These are phyloP conservation scores for Clonostachys chloroleuca DNA, from an alignment of 2,329 filamentous ascomycete species.

Conservation along the genomic window DNA sequence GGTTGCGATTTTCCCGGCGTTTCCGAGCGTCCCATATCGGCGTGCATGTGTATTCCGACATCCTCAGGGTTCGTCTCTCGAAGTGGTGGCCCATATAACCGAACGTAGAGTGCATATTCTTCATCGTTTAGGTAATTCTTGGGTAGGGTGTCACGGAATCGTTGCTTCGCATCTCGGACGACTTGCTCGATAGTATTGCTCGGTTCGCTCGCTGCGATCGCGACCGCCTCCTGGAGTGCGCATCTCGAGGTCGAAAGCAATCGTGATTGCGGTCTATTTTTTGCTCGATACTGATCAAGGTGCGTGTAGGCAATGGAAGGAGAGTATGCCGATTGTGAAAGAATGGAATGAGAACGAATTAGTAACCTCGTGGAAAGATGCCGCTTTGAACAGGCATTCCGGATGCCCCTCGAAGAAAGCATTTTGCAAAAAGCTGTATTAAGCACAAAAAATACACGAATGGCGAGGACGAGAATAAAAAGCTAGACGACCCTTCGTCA, in stretches of 20 bases:
- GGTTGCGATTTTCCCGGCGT: slow-evolving; percentile 3
- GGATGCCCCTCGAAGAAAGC: slow-evolving; percentile 24
- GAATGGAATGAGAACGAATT: too few species aligned
- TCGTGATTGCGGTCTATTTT: slow-evolving; percentile 11
- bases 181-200: slow-evolving; percentile 49
- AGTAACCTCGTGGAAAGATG: not conserved
- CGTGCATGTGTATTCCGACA: slow-evolving; percentile 41
- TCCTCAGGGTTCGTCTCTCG: slow-evolving; percentile 57
- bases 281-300: slow-evolving; percentile 12
- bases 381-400: slow-evolving; percentile 20
- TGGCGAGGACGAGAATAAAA: not conserved
- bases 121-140: slow-evolving; percentile 63
- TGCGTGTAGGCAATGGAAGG: slow-evolving; percentile 5
- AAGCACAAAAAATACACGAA: not conserved
- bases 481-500: not conserved
- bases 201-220: not conserved
- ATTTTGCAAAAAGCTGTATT: slow-evolving; percentile 13
- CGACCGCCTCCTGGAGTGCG: slow-evolving; percentile 11
- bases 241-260: slow-evolving; percentile 19
- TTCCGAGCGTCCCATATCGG: slow-evolving; percentile 20
- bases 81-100: slow-evolving; percentile 75
- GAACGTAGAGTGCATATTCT: slow-evolving; percentile 72
- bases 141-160: slow-evolving; percentile 74
- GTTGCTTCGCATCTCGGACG: slow-evolving; percentile 67
- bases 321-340: not conserved